Percentiles rank a stretch among this genome's conserved stretches.
Evolutionary conservation across 306 rosid genomes (phyloP).

Genomic region (Cucumis hystrix): DNA sequence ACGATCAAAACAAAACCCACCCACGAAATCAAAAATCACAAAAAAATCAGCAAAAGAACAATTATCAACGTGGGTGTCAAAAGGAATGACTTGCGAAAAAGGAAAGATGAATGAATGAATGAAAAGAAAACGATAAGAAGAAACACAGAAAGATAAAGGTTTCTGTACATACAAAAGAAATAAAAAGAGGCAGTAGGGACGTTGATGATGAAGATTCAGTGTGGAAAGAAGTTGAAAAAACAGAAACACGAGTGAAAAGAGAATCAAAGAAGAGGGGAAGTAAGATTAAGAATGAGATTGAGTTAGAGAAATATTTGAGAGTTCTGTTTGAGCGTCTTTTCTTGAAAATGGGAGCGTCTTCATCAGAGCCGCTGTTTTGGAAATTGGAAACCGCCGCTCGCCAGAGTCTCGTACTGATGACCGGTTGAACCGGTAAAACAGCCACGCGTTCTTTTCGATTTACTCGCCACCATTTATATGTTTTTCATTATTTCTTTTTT

Average conservation of each 20-base stretch:
- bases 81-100: background rate
- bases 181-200: background rate
- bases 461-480: background rate
- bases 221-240: background rate
- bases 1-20: background rate
- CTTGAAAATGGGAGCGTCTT: background rate
- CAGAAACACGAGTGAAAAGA: background rate
- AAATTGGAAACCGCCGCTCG: background rate
- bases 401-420: background rate
- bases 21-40: background rate
- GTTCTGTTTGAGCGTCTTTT: slow-evolving; percentile 5
- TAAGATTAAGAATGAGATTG: background rate
- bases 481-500: background rate
- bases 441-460: background rate
- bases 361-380: background rate
- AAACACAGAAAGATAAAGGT: background rate
- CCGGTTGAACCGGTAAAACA: background rate
- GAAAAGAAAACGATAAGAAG: background rate
- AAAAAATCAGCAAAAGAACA: background rate
- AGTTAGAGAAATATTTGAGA: background rate
- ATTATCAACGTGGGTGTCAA: slow-evolving; percentile 15
- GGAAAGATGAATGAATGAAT: background rate
- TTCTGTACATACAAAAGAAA: background rate
- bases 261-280: background rate
- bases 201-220: background rate